Conservation (phyloP, 768 basidiomycete species). For the Phanerodontia chrysosporium region DNA sequence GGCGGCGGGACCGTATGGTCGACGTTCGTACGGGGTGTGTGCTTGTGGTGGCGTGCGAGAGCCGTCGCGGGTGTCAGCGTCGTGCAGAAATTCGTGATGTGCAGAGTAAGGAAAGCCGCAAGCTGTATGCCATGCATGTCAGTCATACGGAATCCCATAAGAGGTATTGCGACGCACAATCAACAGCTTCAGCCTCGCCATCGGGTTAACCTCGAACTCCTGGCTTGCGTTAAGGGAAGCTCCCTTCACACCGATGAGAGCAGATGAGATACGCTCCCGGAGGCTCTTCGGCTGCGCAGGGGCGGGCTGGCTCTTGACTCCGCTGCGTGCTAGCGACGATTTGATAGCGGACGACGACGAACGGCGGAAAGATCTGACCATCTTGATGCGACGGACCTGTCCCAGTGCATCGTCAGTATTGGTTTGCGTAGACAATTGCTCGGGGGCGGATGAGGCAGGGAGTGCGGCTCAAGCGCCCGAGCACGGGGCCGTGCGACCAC, state of each 20-base stretch:
- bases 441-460: not conserved
- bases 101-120: slow-evolving; percentile 84
- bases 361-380: slow-evolving; percentile 40
- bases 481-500: not conserved
- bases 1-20: slow-evolving; percentile 22
- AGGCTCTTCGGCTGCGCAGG: slow-evolving; percentile 19
- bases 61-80: slow-evolving; percentile 75
- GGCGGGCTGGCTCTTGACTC: not conserved
- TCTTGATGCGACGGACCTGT: slow-evolving; percentile 69
- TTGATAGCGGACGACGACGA: slow-evolving; percentile 22
- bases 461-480: slow-evolving; percentile 1
- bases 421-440: not conserved
- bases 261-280: slow-evolving; percentile 25
- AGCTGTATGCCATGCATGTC: slow-evolving; percentile 42
- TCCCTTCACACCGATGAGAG: slow-evolving; percentile 45
- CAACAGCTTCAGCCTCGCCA: slow-evolving; percentile 83
- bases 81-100: slow-evolving; percentile 89
- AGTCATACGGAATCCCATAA: not conserved
- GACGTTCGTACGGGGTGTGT: slow-evolving; percentile 18
- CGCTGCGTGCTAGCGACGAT: slow-evolving; percentile 7
- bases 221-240: slow-evolving; percentile 40
- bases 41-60: slow-evolving; percentile 40
- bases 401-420: slow-evolving; percentile 3
- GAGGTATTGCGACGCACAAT: slow-evolving; percentile 47
- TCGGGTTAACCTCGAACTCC: slow-evolving; percentile 68